Conservation (phyloP, 768 basidiomycete species). For the Paxillus ammoniavirescens region DNA sequence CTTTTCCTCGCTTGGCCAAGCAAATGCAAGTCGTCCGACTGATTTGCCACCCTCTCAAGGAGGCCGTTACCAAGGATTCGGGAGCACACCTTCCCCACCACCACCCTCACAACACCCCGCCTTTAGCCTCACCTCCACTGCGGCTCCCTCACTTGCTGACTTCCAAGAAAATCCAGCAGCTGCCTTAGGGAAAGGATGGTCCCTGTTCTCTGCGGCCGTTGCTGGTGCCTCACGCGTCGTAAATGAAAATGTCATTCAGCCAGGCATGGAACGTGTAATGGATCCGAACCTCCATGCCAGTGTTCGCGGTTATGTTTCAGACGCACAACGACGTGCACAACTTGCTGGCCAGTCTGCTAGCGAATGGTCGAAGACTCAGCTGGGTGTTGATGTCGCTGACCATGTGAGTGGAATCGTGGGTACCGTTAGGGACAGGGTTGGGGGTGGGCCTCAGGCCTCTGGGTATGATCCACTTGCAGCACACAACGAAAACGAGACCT, state of each 20-base stretch:
- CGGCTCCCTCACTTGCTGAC: slow-evolving; percentile 76
- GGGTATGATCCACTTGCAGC: slow-evolving; percentile 49
- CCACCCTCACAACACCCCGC: slow-evolving; percentile 58
- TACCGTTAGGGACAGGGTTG: slow-evolving; percentile 56
- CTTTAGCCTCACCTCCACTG: slow-evolving; percentile 70
- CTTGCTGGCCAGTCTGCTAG: slow-evolving; percentile 65
- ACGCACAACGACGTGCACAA: slow-evolving; percentile 64
- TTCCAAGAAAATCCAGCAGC: slow-evolving; percentile 84
- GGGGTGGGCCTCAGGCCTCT: slow-evolving; percentile 51
- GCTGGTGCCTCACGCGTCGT: slow-evolving; percentile 76
- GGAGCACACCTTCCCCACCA: slow-evolving; percentile 72
- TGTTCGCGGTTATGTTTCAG: slow-evolving; percentile 68
- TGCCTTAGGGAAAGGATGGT: slow-evolving; percentile 94
- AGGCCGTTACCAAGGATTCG: slow-evolving; percentile 91
- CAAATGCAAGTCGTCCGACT: slow-evolving; percentile 75
- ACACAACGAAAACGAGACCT: slow-evolving; percentile 52
- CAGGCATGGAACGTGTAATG: slow-evolving; percentile 74
- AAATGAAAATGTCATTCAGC: slow-evolving; percentile 86
- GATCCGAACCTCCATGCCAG: slow-evolving; percentile 80
- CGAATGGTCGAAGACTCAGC: slow-evolving; percentile 71
- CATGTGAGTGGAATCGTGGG: slow-evolving; percentile 70
- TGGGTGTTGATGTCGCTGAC: slow-evolving; percentile 85
- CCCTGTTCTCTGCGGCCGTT: slow-evolving; percentile 86
- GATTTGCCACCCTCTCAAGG: slow-evolving; percentile 92
- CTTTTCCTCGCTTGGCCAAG: slow-evolving; percentile 78